These are phyloP conservation scores for Evernia prunastri DNA, from an alignment of 495 filamentous ascomycete genomes.

Conservation along the genomic window DNA sequence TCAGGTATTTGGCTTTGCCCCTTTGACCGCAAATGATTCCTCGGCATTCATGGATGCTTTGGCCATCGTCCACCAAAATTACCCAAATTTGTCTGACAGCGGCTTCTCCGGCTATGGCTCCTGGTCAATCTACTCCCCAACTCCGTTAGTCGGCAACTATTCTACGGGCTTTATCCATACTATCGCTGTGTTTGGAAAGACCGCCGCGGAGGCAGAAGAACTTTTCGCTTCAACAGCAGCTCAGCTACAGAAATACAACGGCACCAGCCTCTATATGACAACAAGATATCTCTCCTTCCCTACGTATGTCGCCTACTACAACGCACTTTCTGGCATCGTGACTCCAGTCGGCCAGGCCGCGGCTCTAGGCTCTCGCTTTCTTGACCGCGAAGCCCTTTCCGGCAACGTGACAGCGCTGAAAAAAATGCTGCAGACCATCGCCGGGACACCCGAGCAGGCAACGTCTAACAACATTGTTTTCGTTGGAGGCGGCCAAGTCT, in stretches of 20 bases:
- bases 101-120: slow-evolving; percentile 33
- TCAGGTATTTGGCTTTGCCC: slow-evolving; percentile 35
- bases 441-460: slow-evolving; percentile 27
- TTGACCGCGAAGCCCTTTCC: slow-evolving; percentile 33
- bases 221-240: slow-evolving; percentile 27
- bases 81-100: slow-evolving; percentile 25
- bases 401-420: slow-evolving; percentile 23
- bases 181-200: slow-evolving; percentile 30
- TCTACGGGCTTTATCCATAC: slow-evolving; percentile 34
- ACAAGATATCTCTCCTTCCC: slow-evolving; percentile 31
- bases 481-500: slow-evolving; percentile 37
- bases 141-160: slow-evolving; percentile 26
- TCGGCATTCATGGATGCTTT: slow-evolving; percentile 28
- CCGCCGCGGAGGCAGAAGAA: slow-evolving; percentile 24
- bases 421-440: slow-evolving; percentile 30
- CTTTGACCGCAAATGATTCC: slow-evolving; percentile 20
- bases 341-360: slow-evolving; percentile 25
- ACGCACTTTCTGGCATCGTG: slow-evolving; percentile 29
- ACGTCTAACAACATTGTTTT: slow-evolving; percentile 33
- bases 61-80: slow-evolving; percentile 25
- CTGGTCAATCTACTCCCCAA: slow-evolving; percentile 31
- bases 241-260: slow-evolving; percentile 28
- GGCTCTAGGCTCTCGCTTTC: slow-evolving; percentile 35
- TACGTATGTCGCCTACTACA: slow-evolving; percentile 34
- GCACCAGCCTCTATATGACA: slow-evolving; percentile 29